Base-by-base conservation (phyloP, 495 filamentous ascomycete genomes). In the Stereocaulon alpinum region DNA sequence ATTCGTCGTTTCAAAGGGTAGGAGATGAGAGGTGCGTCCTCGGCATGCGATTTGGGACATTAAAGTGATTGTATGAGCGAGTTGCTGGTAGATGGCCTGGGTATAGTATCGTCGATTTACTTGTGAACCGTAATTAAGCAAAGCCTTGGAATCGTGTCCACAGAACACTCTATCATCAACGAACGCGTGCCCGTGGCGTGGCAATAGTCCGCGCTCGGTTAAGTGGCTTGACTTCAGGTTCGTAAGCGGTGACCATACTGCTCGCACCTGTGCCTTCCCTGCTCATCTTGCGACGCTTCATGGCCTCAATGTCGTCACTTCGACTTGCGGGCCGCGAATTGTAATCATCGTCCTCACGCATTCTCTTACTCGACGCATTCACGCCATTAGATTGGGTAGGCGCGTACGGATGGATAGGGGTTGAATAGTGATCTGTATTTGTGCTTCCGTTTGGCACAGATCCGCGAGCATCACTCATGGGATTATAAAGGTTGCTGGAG, bases 211-310 rank as follows among this genome's bases (percentile, higher is more conserved):
- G 48, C 12, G 66, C 49, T 55, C 66, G 61, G 45, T 67, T 67
- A 10, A 65, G 56, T 9, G 66, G 29, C 54, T 61, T 58, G 40
- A 43, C 59, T n/a, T 70, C 68, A 20, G 59, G 54, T 40, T 71
- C 69, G 37, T 65, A 68, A 12, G 66, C 73, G 44, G 57, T 73
- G 6, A 75, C 74, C 10, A 80, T 70, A 12, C 77, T 72, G 20
- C 73, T 73, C 29, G 76, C 73, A 1, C 78, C 70, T 18, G 71
- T 70, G 14, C 82, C 77, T 59, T 87, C 82, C 42, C 85, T 79
- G 58, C 90, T 76, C 1, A 87, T 91, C 77, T 91, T 93, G 40
- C 88, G 86, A 24, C 93, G 85, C 73, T 98, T 98, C 63, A 85
- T 66, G 18, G 87, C 82, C 42, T 85, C 77, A 24, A 77, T 70